A percentile compares a stretch with the other conserved stretches of the same genome.
phyloP scores from a whole-genome alignment of 2,329 filamentous ascomycete species.

The Penicillium concentricum region DNA sequence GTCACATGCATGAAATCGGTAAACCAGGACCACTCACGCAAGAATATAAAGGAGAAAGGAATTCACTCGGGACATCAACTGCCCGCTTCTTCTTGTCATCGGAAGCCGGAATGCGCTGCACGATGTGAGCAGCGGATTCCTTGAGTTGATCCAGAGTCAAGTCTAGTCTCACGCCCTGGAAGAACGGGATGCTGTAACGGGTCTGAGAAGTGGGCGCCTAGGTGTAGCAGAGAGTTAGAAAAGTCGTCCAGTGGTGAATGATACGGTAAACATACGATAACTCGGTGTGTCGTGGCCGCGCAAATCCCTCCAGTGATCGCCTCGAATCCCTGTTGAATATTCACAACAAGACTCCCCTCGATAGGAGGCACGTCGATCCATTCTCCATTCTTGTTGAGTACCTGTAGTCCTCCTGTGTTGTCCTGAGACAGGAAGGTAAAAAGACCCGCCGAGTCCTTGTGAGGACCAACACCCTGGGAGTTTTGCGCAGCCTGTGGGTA shows the following conservation, averaged over 20 bases:
- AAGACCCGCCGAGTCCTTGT: slow-evolving; percentile 56
- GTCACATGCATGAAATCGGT: background rate
- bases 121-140: slow-evolving; percentile 34
- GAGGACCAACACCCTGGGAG: slow-evolving; percentile 57
- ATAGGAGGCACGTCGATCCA: slow-evolving; percentile 49
- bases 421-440: slow-evolving; percentile 45
- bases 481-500: slow-evolving; percentile 45
- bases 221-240: slow-evolving; percentile 23
- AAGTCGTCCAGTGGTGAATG: too few species aligned
- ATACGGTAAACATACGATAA: slow-evolving; percentile 27
- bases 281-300: slow-evolving; percentile 41
- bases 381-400: slow-evolving; percentile 45
- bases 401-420: slow-evolving; percentile 46
- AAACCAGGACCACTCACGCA: slow-evolving; percentile 26
- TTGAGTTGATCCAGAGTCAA: slow-evolving; percentile 49
- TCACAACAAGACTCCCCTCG: slow-evolving; percentile 47
- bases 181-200: slow-evolving; percentile 54
- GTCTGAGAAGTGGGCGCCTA: slow-evolving; percentile 33
- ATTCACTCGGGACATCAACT: slow-evolving; percentile 39
- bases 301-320: slow-evolving; percentile 57
- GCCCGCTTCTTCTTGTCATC: slow-evolving; percentile 33
- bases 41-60: slow-evolving; percentile 35
- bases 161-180: slow-evolving; percentile 53
- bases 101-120: slow-evolving; percentile 28
- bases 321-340: slow-evolving; percentile 55